Evolutionary conservation across 345 rosid species (phyloP).

Genomic region (Heritiera littoralis): DNA sequence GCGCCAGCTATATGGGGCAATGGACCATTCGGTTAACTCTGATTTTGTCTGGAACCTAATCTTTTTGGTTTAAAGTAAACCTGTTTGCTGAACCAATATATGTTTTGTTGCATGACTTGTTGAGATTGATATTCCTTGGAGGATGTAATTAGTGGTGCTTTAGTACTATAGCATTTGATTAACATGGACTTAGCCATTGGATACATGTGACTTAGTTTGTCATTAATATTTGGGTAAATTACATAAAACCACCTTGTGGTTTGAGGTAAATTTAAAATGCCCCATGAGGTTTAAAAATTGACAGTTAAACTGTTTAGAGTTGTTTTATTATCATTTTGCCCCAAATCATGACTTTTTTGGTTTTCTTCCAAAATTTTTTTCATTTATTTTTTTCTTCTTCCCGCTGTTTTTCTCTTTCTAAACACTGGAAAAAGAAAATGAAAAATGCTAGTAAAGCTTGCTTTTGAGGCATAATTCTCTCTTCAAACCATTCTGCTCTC

Average conservation of each 20-base stretch:
- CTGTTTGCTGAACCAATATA: background rate
- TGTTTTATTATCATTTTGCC: too few species aligned
- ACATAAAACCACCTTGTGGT: too few species aligned
- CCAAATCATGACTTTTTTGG: too few species aligned
- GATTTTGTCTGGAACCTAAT: background rate
- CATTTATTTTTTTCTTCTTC: too few species aligned
- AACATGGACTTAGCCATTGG: background rate
- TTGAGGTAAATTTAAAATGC: too few species aligned
- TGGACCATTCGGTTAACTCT: background rate
- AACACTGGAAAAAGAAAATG: too few species aligned
- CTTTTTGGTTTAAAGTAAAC: background rate
- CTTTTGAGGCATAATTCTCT: too few species aligned
- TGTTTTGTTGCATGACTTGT: background rate
- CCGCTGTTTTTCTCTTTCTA: too few species aligned
- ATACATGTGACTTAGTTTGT: background rate
- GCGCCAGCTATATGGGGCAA: background rate
- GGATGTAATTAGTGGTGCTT: background rate
- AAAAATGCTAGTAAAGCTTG: too few species aligned
- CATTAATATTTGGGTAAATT: background rate
- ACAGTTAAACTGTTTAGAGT: too few species aligned
- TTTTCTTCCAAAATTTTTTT: too few species aligned
- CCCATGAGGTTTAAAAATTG: background rate
- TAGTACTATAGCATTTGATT: background rate
- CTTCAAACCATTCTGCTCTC: too few species aligned
- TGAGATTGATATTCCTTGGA: conserved; percentile 12